phyloP scores from a whole-genome alignment of 129 eudicot genomes.

The Flaveria brownii region DNA sequence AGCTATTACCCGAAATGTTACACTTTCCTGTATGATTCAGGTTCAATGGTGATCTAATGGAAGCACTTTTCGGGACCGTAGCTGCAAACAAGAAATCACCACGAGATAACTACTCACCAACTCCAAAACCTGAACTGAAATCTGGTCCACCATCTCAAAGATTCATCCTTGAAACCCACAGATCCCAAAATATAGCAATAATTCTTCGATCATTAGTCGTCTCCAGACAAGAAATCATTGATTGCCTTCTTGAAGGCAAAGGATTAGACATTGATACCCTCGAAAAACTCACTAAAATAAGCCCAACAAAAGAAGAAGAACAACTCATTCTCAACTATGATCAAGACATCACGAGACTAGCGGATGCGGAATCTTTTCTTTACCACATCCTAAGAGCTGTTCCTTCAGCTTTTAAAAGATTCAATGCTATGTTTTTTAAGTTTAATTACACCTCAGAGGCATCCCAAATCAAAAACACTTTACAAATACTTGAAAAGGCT shows the following conservation, averaged over 20 bases:
- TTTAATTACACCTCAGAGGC: conserved; percentile 63
- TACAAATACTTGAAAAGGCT: conserved; percentile 64
- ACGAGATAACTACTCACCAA: conserved; percentile 28
- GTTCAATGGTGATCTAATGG: conserved; percentile 88
- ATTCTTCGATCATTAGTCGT: conserved; percentile 67
- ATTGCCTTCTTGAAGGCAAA: conserved; percentile 68
- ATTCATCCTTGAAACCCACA: conserved; percentile 74
- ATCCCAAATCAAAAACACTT: conserved; percentile 50
- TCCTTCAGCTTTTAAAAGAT: conserved; percentile 82
- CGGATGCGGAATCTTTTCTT: conserved; percentile 93
- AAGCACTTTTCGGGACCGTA: conserved; percentile 88
- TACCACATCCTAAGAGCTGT: conserved; percentile 78
- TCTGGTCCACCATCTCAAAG: conserved; percentile 67
- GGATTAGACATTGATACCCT: conserved; percentile 68
- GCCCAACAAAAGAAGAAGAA: conserved; percentile 73
- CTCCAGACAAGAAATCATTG: conserved; percentile 66
- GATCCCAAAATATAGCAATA: conserved; percentile 83
- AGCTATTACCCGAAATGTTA: neutral
- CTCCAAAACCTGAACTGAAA: conserved; percentile 35
- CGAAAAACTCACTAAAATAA: conserved; percentile 68
- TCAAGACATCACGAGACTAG: conserved; percentile 72
- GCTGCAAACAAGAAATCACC: conserved; percentile 79
- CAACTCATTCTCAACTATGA: conserved; percentile 55
- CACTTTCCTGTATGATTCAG: conserved; percentile 36
- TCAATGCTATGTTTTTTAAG: conserved; percentile 74